phyloP scores from a whole-genome alignment of 257 asterid species.

The Leonotis leonurus region DNA sequence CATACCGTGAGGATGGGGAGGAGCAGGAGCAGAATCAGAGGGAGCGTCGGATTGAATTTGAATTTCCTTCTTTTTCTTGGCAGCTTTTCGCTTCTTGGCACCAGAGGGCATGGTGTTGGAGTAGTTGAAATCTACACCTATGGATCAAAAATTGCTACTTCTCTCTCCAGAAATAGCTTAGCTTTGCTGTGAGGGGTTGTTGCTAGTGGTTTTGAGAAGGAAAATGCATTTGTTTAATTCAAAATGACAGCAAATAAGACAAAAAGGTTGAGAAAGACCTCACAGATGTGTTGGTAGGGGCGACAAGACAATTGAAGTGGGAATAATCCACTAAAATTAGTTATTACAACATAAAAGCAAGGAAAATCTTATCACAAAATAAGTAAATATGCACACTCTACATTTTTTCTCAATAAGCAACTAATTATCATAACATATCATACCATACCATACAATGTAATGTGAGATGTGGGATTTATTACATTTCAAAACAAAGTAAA shows the following conservation, averaged over 20 bases:
- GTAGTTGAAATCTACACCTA: background rate
- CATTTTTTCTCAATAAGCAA: too few species aligned
- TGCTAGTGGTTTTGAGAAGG: background rate
- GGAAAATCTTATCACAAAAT: too few species aligned
- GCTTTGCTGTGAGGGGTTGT: conserved; percentile 10
- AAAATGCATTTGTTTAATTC: background rate
- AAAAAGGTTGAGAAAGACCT: background rate
- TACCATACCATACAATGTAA: too few species aligned
- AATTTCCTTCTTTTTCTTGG: conserved; percentile 43
- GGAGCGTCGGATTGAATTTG: conserved; percentile 17
- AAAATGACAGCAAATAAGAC: conserved; percentile 19
- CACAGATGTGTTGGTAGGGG: conserved; percentile 6
- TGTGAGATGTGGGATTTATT: too few species aligned
- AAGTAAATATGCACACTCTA: too few species aligned
- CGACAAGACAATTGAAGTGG: too few species aligned
- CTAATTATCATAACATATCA: too few species aligned
- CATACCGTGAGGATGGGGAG: conserved; percentile 29
- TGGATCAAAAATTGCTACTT: conserved; percentile 6
- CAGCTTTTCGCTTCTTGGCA: conserved; percentile 46
- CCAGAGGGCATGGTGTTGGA: conserved; percentile 44
- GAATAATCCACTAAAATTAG: background rate
- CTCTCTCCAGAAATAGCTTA: background rate
- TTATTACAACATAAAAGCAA: too few species aligned
- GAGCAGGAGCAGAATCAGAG: conserved; percentile 10
- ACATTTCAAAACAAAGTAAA: too few species aligned